Evolutionary conservation across 129 eudicot genomes (phyloP).

Genomic region (Flaveria brownii): DNA sequence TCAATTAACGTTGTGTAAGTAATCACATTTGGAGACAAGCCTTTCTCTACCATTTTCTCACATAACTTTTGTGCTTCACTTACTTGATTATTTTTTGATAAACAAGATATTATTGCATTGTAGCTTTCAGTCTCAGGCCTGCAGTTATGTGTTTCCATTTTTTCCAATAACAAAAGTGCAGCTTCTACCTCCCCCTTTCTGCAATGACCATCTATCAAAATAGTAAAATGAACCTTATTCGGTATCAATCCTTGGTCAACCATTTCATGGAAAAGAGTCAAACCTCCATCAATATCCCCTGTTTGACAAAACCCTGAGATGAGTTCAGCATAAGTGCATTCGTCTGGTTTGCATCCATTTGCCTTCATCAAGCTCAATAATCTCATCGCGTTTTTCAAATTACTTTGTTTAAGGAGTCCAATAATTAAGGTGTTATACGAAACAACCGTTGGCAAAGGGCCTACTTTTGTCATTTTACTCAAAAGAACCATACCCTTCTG

Average conservation of each 20-base stretch:
- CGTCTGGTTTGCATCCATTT: conserved; percentile 74
- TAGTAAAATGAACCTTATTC: conserved; percentile 60
- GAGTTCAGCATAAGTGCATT: conserved; percentile 73
- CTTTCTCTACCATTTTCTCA: conserved; percentile 50
- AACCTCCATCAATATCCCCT: conserved; percentile 62
- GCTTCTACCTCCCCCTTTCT: conserved; percentile 58
- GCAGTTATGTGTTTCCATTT: conserved; percentile 57
- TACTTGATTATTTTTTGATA: conserved; percentile 46
- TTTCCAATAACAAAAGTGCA: conserved; percentile 51
- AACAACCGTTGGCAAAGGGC: conserved; percentile 70
- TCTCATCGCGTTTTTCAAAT: conserved; percentile 59
- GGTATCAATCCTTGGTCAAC: conserved; percentile 56
- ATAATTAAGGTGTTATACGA: conserved; percentile 71
- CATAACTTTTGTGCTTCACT: conserved; percentile 55
- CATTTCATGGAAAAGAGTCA: conserved; percentile 58
- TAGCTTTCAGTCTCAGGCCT: conserved; percentile 52
- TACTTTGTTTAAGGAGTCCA: conserved; percentile 42
- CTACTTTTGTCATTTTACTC: conserved; percentile 60
- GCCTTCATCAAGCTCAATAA: conserved; percentile 75
- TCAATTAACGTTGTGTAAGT: conserved; percentile 71
- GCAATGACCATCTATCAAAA: conserved; percentile 72
- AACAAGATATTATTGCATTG: conserved; percentile 64
- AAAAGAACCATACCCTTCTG: conserved; percentile 74
- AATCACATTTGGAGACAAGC: conserved; percentile 67
- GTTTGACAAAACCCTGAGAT: conserved; percentile 69